Conservation (phyloP, 2,329 filamentous ascomycete species). For the Drechslera avenae region DNA sequence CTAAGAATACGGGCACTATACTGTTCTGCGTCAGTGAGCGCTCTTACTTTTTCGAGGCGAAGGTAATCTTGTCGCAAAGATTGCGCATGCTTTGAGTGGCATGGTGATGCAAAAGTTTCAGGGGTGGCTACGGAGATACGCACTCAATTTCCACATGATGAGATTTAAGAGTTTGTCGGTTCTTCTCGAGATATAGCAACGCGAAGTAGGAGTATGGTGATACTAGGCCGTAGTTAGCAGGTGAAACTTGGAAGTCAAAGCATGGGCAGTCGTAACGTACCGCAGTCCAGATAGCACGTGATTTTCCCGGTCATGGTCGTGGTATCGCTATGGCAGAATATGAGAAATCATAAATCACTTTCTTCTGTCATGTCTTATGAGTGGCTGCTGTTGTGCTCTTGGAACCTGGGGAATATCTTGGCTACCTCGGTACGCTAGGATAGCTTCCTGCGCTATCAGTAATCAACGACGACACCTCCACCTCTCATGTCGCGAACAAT, state of each 20-base stretch:
- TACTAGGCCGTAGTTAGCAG: slow-evolving; percentile 53
- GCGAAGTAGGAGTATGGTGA: slow-evolving; percentile 64
- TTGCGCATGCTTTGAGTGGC: no score
- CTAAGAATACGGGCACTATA: slow-evolving; percentile 72
- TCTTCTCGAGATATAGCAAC: slow-evolving; percentile 63
- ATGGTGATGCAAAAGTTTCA: background rate
- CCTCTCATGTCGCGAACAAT: slow-evolving; percentile 3
- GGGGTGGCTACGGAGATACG: slow-evolving; percentile 33
- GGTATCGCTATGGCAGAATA: slow-evolving; percentile 5
- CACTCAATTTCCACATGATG: slow-evolving; percentile 71
- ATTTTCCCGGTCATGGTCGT: slow-evolving; percentile 64
- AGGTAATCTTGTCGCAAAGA: background rate
- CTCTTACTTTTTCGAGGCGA: background rate
- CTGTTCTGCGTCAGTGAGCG: slow-evolving; percentile 48
- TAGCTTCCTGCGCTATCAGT: slow-evolving; percentile 18
- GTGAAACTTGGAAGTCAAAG: background rate
- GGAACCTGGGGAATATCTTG: slow-evolving; percentile 16
- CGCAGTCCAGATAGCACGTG: slow-evolving; percentile 70
- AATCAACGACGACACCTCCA: slow-evolving; percentile 20
- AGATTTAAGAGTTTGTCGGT: slow-evolving; percentile 59
- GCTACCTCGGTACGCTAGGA: slow-evolving; percentile 32
- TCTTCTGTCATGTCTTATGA: slow-evolving; percentile 1
- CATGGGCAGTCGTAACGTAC: slow-evolving; percentile 52
- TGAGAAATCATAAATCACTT: slow-evolving; percentile 16
- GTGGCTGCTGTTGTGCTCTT: slow-evolving; percentile 3